Conservation (phyloP, 306 rosid genomes). For the Styphnolobium japonicum region DNA sequence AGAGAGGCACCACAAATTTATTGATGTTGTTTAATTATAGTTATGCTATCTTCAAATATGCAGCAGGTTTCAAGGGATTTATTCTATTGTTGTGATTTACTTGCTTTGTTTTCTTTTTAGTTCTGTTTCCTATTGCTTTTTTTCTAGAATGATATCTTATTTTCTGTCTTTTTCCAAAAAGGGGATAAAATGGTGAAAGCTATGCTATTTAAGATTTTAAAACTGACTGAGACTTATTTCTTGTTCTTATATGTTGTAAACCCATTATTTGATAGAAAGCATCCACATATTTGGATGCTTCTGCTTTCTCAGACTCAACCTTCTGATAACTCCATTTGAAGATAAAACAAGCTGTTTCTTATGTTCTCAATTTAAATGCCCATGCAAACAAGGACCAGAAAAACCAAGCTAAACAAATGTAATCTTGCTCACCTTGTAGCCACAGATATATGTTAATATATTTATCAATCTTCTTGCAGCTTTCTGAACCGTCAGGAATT, state of each 20-base stretch:
- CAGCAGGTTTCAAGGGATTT: not conserved
- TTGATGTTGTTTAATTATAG: not conserved
- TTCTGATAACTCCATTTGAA: conserved; percentile 20
- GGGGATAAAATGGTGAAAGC: not conserved
- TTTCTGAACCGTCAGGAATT: conserved; percentile 92
- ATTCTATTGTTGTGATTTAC: not conserved
- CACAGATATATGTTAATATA: conserved; percentile 3
- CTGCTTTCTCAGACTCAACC: not conserved
- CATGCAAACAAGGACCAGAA: not conserved
- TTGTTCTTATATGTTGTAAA: not conserved
- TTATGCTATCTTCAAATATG: conserved; percentile 19
- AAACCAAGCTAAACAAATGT: conserved; percentile 8
- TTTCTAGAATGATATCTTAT: not conserved
- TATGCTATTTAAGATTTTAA: not conserved
- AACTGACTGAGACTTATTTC: not conserved
- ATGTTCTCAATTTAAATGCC: conserved; percentile 13
- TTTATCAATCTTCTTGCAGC: conserved; percentile 60
- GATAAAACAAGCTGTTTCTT: not conserved
- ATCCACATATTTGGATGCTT: not conserved
- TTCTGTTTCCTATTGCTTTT: not conserved
- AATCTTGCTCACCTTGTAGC: conserved; percentile 6
- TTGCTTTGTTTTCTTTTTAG: not conserved
- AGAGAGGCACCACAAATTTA: not conserved
- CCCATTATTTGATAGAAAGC: conserved; percentile 3
- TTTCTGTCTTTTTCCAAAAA: not conserved